A percentile compares a stretch with the other conserved stretches of the same genome.
phyloP scores from a whole-genome alignment of 768 basidiomycete genomes.

The Sporobolomyces phaffii region DNA sequence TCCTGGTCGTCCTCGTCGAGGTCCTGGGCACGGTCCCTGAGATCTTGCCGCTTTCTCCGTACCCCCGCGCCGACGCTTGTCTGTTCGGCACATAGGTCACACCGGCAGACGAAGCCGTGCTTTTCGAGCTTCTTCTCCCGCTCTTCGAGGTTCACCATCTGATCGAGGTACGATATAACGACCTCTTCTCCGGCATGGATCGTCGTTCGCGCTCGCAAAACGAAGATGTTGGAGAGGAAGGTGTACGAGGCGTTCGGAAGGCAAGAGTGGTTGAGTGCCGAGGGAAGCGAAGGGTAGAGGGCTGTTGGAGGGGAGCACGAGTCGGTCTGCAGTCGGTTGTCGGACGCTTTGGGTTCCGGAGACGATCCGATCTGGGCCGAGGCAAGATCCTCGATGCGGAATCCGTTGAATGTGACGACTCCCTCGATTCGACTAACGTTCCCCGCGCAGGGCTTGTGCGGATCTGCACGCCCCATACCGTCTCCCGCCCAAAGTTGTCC shows the following conservation, averaged over 20 bases:
- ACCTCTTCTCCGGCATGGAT: constrained; percentile 71
- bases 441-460: neutral
- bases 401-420: constrained; percentile 44
- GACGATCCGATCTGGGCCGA: neutral
- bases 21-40: neutral
- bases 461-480: neutral
- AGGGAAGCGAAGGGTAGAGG: constrained; percentile 68
- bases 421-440: constrained; percentile 15
- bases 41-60: neutral
- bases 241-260: constrained; percentile 70
- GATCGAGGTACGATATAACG: constrained; percentile 68
- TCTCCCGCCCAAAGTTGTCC: constrained; percentile 15
- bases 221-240: constrained; percentile 70
- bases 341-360: neutral
- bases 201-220: constrained; percentile 61
- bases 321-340: constrained; percentile 46
- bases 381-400: constrained; percentile 20
- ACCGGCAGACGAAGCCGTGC: constrained; percentile 54
- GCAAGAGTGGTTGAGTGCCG: constrained; percentile 82
- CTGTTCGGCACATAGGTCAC: constrained; percentile 64
- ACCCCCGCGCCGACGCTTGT: constrained; percentile 37
- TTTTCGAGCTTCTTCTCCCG: constrained; percentile 44
- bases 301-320: constrained; percentile 79
- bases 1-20: neutral
- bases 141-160: constrained; percentile 44